Base-by-base conservation (phyloP, 352 stramenopile genomes). In the Phytophthora nicotianae region DNA sequence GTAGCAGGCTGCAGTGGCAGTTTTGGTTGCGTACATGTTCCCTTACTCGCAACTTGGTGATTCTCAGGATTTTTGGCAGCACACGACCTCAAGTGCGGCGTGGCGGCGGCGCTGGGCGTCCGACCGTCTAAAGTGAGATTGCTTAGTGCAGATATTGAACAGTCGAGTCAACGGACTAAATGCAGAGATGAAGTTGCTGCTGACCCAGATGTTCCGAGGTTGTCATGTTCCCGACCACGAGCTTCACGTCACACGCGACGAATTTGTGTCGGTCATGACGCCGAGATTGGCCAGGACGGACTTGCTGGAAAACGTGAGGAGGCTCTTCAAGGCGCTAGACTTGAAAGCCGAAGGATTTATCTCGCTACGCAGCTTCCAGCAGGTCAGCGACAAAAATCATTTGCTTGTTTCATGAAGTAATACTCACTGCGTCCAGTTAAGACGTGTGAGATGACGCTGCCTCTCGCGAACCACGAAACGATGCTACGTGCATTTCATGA, bases 301-400 rank as follows among this genome's bases (percentile, higher is more conserved):
- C 52, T 21, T 86, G 35, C 57, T 91, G 4, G 82, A 89, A 26
- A 66, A 82, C 49, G 64, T 88, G 6, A 69, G 80, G 10, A 75
- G 76, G 19, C 43, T 69, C 17, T 91, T 91, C 59, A 91, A 91
- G 66, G 80, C 82, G 19, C 55, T 91, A 37, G 82, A 89, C 41
- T 43, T 86, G 23, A 66, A 75, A 13, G 72, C 76, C 0, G 61
- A 89, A 54, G 82, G 82, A 1, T 91, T 91, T 51, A 74, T 91
- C 42, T 82, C 79, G n/a, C 64, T 80, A 8, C 59, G 69, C 24
- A 89, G 74, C 60, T 91, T 91, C 62, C 54, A 75, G 24, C 33
- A 64, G 47, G 78, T 79, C 21, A 10, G 32, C 16, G 5, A 14
- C 19, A 24, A 50, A 32, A 13, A 38, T 29, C 1, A 2, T 35